A percentile compares a stretch with the other conserved stretches of the same genome.
Evolutionary conservation across 1,284 basidiomycete genomes (phyloP).

Genomic region (Naganishia sp.): DNA sequence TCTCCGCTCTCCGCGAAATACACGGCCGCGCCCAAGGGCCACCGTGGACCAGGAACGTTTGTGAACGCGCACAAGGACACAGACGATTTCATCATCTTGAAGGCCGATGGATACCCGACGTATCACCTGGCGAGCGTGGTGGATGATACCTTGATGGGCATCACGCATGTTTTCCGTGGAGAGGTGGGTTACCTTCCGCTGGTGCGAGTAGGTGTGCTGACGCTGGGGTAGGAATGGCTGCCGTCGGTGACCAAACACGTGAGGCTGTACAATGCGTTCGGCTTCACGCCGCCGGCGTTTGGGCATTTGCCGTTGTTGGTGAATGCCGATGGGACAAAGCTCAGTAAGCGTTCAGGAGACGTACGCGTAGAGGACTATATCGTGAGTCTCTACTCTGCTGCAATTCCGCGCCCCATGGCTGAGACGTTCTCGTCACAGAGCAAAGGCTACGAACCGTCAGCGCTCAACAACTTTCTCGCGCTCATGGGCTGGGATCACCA

Average conservation of each 20-base stretch:
- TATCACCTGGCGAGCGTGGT: slow-evolving; percentile 96
- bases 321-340: slow-evolving; percentile 88
- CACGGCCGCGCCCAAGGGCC: slow-evolving; percentile 11
- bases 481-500: slow-evolving; percentile 85
- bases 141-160: slow-evolving; percentile 93
- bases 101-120: slow-evolving; percentile 89
- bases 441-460: slow-evolving; percentile 85
- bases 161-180: slow-evolving; percentile 92
- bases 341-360: slow-evolving; percentile 91
- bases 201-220: neutral
- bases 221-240: slow-evolving; percentile 79
- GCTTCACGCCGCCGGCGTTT: slow-evolving; percentile 72
- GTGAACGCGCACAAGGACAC: slow-evolving; percentile 53
- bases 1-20: slow-evolving; percentile 10
- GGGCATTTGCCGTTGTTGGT: slow-evolving; percentile 89
- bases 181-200: slow-evolving; percentile 62
- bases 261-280: slow-evolving; percentile 80
- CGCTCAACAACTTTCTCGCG: slow-evolving; percentile 89
- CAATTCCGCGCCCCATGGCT: neutral
- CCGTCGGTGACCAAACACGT: slow-evolving; percentile 92
- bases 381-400: slow-evolving; percentile 57
- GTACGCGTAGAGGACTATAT: slow-evolving; percentile 84
- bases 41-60: slow-evolving; percentile 19
- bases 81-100: slow-evolving; percentile 90
- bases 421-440: slow-evolving; percentile 42